phyloP scores from a whole-genome alignment of 2,329 filamentous ascomycete species.

The Raffaelea deltoideospora region DNA sequence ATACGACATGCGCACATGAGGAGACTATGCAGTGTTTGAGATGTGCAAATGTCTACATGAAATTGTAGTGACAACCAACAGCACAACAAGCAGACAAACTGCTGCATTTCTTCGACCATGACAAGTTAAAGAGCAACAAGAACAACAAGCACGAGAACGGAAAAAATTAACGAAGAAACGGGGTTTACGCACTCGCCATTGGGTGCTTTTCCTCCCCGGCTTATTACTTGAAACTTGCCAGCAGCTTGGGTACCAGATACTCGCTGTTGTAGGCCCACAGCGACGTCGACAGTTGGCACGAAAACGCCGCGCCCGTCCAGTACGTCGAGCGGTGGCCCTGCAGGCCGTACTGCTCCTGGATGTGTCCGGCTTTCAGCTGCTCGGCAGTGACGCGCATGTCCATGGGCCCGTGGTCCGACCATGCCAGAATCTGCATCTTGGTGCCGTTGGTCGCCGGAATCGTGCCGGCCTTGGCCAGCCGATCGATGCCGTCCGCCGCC shows the following conservation, averaged over 20 bases:
- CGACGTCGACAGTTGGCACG: constrained; percentile 16
- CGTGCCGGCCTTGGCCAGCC: constrained; percentile 11
- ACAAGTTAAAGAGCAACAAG: too few species aligned
- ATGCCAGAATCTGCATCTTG: constrained; percentile 12
- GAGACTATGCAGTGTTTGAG: too few species aligned
- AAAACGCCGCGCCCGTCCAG: constrained; percentile 21
- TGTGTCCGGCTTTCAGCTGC: constrained; percentile 19
- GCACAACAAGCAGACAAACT: too few species aligned
- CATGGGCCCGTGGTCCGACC: constrained; percentile 17
- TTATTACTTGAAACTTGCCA: not conserved
- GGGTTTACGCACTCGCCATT: too few species aligned
- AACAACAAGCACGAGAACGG: too few species aligned
- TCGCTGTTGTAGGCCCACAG: constrained; percentile 17
- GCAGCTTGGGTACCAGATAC: constrained; percentile 2
- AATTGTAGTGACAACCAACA: too few species aligned
- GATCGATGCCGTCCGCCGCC: constrained; percentile 11
- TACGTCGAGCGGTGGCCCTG: constrained; percentile 24
- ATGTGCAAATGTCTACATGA: too few species aligned
- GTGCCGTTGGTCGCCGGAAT: constrained; percentile 8
- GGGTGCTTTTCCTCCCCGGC: too few species aligned
- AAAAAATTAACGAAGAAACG: too few species aligned
- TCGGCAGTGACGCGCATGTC: constrained; percentile 15
- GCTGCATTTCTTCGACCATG: too few species aligned
- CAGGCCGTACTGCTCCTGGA: constrained; percentile 19
- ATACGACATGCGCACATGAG: too few species aligned